These are phyloP conservation scores for Phanerochaete sordida DNA, from an alignment of 768 basidiomycete genomes.

Conservation along the genomic window DNA sequence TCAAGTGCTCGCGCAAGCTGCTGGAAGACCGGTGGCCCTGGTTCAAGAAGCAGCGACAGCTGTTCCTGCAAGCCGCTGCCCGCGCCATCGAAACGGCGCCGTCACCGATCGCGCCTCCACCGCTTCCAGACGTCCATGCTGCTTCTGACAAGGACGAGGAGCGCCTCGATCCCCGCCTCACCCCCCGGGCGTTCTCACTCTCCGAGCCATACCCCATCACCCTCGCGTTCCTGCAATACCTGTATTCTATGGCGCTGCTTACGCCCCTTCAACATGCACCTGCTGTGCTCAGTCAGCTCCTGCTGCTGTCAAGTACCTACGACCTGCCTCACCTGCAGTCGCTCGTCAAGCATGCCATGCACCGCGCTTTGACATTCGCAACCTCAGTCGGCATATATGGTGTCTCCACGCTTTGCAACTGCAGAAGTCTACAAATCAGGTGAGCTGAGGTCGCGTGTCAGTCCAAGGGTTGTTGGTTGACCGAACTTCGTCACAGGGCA, in stretches of 20 bases:
- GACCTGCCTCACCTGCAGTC: constrained; percentile 68
- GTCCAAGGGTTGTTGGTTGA: not conserved
- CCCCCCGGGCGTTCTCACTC: constrained; percentile 73
- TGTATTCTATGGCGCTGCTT: constrained; percentile 82
- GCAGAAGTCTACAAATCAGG: constrained; percentile 87
- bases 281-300: constrained; percentile 81
- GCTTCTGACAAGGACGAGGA: constrained; percentile 44
- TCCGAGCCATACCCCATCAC: constrained; percentile 90
- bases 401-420: constrained; percentile 88
- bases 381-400: constrained; percentile 93
- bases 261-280: constrained; percentile 92
- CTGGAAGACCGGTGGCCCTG: constrained; percentile 93
- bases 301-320: constrained; percentile 84
- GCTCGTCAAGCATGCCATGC: constrained; percentile 93
- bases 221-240: constrained; percentile 87
- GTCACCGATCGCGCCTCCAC: constrained; percentile 54
- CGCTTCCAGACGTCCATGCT: constrained; percentile 60
- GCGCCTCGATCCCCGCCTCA: constrained; percentile 74
- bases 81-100: constrained; percentile 58
- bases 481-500: constrained; percentile 42
- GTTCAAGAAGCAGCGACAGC: constrained; percentile 74
- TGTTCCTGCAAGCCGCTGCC: constrained; percentile 56
- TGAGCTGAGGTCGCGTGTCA: constrained; percentile 32
- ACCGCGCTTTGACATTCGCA: constrained; percentile 76
- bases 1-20: constrained; percentile 79